A percentile compares a stretch with the other conserved stretches of the same genome.
These are phyloP conservation scores for Saccharomyces mikatae DNA, from an alignment of 805 yeast species.

Conservation along the genomic window DNA sequence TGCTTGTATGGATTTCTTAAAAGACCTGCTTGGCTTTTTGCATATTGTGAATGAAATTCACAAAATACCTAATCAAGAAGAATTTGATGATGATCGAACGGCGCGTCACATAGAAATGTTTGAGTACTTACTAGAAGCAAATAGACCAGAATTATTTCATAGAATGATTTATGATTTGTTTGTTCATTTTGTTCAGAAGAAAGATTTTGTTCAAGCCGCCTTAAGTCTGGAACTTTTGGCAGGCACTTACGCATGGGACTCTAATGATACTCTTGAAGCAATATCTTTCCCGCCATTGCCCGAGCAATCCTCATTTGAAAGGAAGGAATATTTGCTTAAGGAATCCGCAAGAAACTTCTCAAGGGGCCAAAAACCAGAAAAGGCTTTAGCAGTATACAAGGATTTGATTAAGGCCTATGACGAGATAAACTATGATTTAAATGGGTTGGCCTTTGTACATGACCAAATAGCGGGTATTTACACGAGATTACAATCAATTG, in stretches of 20 bases:
- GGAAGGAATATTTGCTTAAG: conserved; percentile 66
- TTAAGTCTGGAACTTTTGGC: conserved; percentile 72
- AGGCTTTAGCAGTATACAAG: conserved; percentile 70
- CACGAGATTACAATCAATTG: conserved; percentile 55
- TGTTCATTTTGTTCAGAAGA: conserved; percentile 50
- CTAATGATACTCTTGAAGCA: conserved; percentile 45
- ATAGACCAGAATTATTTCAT: conserved; percentile 71
- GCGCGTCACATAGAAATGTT: conserved; percentile 70
- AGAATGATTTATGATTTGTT: conserved; percentile 71
- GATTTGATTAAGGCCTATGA: conserved; percentile 72
- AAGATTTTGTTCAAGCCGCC: conserved; percentile 74
- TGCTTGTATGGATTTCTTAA: conserved; percentile 42
- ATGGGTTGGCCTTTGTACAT: conserved; percentile 66
- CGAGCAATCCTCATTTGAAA: conserved; percentile 69
- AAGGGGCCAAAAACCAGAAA: conserved; percentile 66
- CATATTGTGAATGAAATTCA: conserved; percentile 57
- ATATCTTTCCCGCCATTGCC: conserved; percentile 64
- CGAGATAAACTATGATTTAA: conserved; percentile 62
- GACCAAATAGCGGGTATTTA: conserved; percentile 61
- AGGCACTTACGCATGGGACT: conserved; percentile 67
- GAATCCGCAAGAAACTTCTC: conserved; percentile 62
- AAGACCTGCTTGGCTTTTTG: conserved; percentile 52
- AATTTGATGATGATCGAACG: conserved; percentile 80
- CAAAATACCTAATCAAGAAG: conserved; percentile 71
- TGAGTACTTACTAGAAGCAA: conserved; percentile 67